These are phyloP conservation scores for Trichosporon sp. DNA, from an alignment of 1,284 basidiomycete genomes.

Conservation along the genomic window DNA sequence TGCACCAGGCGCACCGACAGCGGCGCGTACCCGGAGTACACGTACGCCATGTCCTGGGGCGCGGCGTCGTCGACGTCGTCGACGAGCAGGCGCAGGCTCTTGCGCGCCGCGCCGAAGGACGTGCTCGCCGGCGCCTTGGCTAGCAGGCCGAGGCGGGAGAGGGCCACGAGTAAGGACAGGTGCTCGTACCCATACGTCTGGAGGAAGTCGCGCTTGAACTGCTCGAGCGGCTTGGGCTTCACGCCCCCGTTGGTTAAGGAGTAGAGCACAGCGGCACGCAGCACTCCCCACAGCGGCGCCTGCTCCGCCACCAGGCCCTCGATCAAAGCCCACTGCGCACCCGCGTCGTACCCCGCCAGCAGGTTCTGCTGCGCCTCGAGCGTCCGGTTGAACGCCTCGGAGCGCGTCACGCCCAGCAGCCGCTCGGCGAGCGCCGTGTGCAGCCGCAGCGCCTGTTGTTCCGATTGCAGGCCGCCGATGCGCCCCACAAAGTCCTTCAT, in stretches of 20 bases:
- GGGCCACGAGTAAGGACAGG: slow-evolving; percentile 75
- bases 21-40: slow-evolving; percentile 96
- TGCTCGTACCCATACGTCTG: slow-evolving; percentile 93
- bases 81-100: slow-evolving; percentile 82
- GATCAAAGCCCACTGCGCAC: slow-evolving; percentile 69
- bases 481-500: slow-evolving; percentile 93
- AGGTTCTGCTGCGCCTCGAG: slow-evolving; percentile 97
- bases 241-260: slow-evolving; percentile 79
- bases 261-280: slow-evolving; percentile 79
- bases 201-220: slow-evolving; percentile 82
- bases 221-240: slow-evolving; percentile 80
- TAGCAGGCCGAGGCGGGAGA: slow-evolving; percentile 67
- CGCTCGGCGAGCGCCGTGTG: slow-evolving; percentile 93
- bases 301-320: slow-evolving; percentile 84
- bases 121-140: slow-evolving; percentile 41
- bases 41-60: slow-evolving; percentile 90
- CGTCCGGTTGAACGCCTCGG: slow-evolving; percentile 84
- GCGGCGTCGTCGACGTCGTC: slow-evolving; percentile 68
- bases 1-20: slow-evolving; percentile 87
- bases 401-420: slow-evolving; percentile 74
- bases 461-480: slow-evolving; percentile 81
- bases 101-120: slow-evolving; percentile 68
- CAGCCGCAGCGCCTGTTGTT: slow-evolving; percentile 80
- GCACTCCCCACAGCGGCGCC: slow-evolving; percentile 67
- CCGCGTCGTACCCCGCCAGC: slow-evolving; percentile 78